Evolutionary conservation across 257 asterid species (phyloP), one percentile per base, ranked within the genome.

Genomic region (Avicennia marina): DNA sequence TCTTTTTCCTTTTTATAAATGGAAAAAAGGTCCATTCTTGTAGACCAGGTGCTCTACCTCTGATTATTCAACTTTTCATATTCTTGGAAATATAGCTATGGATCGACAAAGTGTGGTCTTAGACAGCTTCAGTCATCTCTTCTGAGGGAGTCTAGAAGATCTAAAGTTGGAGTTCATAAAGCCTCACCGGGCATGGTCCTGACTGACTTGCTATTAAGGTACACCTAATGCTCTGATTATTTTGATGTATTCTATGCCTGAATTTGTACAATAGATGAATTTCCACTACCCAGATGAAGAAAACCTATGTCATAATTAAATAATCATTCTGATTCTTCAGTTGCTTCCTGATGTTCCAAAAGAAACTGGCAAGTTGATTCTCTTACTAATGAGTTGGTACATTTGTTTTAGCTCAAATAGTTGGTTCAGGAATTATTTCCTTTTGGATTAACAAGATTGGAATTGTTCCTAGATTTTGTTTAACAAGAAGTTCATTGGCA

Each of bases 161-260:
- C 86, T 22, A 88, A 88, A 69, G 95, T 85, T 25, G 96, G 98
- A 60, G 87, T 91, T 56, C 98, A 91, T 76, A 88, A 96, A 21
- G 98, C 98, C 69, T 91, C 98, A 32, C 98, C 98, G 3, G 98
- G 98, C 85, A 91, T 91, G 98, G 98, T 91, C 52, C 80, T 91
- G 46, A 91, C 98, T 5, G 98, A 88, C 65, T 78, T 91, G 75
- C 75, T 91, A 34, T 71, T 91, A 58, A 91, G 98, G 98, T 91
- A 78, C 41, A 33, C 52, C 43, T 39, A 55, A 41, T 33, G 62
- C 68, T 61, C 18, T 33, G 16, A 21, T 39, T 45, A 26, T 43
- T 39, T 43, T 21, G 19, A 13, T 42, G n/a, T n/a, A n/a, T n/a
- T n/a, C n/a, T n/a, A n/a, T n/a, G n/a, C 16, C 42, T 51, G 27